Base-by-base conservation (phyloP, 805 yeast species). In the Candida boleticola region DNA sequence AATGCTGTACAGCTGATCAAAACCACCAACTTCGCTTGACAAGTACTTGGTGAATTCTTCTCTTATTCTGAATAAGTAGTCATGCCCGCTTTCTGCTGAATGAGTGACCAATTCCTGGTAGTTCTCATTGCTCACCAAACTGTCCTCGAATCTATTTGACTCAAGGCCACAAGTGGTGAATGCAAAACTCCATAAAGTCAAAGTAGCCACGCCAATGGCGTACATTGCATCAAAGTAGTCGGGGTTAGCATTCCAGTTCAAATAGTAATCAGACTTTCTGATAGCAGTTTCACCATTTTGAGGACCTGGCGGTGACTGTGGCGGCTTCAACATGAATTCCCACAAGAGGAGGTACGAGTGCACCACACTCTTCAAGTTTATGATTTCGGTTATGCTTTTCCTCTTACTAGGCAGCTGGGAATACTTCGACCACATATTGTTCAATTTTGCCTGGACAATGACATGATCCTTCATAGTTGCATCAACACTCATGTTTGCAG, bases 401-500 rank as follows among this genome's bases (percentile, higher is more conserved):
- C 40, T 36, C n/a, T 42, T 37, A 3, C 19, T 21, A 29, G 14
- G 6, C 16, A 45, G 34, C 29, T 36, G 16, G 35, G 40, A 21
- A 23, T 42, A 39, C 23, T 49, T 52, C 27, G 43, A 31, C 74
- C 74, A 69, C 39, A 68, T 61, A 13, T 51, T 53, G 41, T 45
- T 50, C 21, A 68, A 49, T 45, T 68, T 68, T 13, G 59, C 47
- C 41, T 59, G 69, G 4, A 66, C 72, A 18, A 59, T 50, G 17
- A 49, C 42, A 39, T 59, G 56, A 44, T 70, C 75, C 38, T 68
- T 66, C 23, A 48, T 39, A 1, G 68, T 64, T 1, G 67, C 71
- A 22, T 50, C 54, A 4, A 70, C 74, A 45, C 72, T 66, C 82
- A 85, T 82, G 52, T 89, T 76, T 64, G 84, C 79, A 1, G 93